These are phyloP conservation scores for Cryptosporidium viatorum DNA, from an alignment of 169 alveolate species.

Conservation along the genomic window DNA sequence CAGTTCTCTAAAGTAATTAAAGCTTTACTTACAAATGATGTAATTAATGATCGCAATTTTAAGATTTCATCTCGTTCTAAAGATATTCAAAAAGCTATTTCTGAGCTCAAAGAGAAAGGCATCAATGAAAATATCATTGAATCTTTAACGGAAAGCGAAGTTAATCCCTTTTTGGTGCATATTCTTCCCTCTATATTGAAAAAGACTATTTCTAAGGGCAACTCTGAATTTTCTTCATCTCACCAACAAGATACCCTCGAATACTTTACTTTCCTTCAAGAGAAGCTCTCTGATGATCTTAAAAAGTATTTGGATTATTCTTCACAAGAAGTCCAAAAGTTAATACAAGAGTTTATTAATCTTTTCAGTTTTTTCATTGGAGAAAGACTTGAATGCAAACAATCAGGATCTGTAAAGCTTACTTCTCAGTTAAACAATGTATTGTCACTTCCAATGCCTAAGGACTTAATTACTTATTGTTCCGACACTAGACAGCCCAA, in stretches of 20 bases:
- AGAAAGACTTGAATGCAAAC: constrained; percentile 67
- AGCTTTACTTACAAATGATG: constrained; percentile 40
- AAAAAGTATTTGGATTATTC: not conserved
- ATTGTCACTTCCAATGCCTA: constrained; percentile 49
- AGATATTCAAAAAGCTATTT: constrained; percentile 11
- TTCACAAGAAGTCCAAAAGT: not conserved
- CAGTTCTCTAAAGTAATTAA: constrained; percentile 48
- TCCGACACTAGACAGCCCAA: constrained; percentile 10
- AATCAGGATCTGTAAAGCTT: constrained; percentile 6
- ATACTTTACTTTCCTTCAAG: constrained; percentile 59
- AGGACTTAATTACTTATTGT: not conserved
- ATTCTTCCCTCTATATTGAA: constrained; percentile 21
- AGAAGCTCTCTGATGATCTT: constrained; percentile 15
- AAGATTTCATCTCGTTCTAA: not conserved
- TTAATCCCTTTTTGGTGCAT: not conserved
- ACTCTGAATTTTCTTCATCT: constrained; percentile 80
- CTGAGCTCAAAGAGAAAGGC: not conserved
- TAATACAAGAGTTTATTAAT: not conserved
- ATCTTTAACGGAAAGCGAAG: constrained; percentile 16
- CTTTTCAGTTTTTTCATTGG: constrained; percentile 18
- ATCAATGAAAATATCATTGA: constrained; percentile 34
- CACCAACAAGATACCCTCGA: constrained; percentile 84
- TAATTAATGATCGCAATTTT: constrained; percentile 14
- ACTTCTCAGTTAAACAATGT: not conserved
- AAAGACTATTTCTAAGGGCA: constrained; percentile 62